phyloP scores from a whole-genome alignment of 1,284 basidiomycete genomes.

The Rhodotorula sp. region DNA sequence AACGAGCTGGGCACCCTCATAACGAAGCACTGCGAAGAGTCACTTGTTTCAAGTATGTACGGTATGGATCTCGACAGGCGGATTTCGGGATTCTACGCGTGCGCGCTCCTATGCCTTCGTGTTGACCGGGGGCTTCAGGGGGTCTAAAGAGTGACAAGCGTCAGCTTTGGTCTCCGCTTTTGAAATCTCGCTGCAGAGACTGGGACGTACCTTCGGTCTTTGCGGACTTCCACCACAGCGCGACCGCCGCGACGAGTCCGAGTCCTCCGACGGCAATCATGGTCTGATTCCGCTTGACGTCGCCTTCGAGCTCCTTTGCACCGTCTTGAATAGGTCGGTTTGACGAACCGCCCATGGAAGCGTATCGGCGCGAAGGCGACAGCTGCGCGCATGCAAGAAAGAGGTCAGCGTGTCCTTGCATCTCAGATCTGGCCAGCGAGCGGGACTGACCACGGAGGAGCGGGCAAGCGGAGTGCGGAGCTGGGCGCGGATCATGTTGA shows the following conservation, averaged over 20 bases:
- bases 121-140: not conserved
- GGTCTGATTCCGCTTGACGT: not conserved
- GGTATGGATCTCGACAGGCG: too few relatives aligned
- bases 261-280: not conserved
- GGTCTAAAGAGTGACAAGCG: not conserved
- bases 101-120: not conserved
- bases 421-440: too few relatives aligned
- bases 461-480: too few relatives aligned
- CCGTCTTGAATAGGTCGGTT: not conserved
- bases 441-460: too few relatives aligned
- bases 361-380: not conserved
- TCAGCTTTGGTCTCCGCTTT: not conserved
- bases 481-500: too few relatives aligned
- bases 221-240: not conserved
- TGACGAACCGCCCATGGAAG: not conserved
- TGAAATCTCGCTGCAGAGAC: too few relatives aligned
- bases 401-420: not conserved
- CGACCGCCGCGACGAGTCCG: not conserved
- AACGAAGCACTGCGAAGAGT: not conserved
- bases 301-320: not conserved
- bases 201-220: not conserved
- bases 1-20: not conserved
- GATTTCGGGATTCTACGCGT: not conserved
- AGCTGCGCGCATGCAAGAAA: not conserved
- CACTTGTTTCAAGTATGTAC: too few relatives aligned